A percentile compares a stretch with the other conserved stretches of the same genome.
Evolutionary conservation across 441 rosid genomes (phyloP).

Genomic region (Brassica hybrid): DNA sequence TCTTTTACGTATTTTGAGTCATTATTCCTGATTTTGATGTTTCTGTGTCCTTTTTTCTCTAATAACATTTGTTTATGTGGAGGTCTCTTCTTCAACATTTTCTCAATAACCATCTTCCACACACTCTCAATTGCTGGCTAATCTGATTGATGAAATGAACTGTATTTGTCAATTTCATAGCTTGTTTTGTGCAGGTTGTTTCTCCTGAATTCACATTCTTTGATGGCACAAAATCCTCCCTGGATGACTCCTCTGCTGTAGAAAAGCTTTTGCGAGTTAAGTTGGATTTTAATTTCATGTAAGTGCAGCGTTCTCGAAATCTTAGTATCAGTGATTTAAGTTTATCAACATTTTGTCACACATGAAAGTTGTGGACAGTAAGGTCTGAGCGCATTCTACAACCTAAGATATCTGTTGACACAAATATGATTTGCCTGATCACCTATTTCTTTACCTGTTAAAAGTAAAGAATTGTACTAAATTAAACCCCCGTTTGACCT

Average conservation of each 20-base stretch:
- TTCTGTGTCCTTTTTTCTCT: constrained; percentile 15
- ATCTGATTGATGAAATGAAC: background rate
- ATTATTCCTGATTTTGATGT: constrained; percentile 15
- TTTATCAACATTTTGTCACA: constrained; percentile 25
- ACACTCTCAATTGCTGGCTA: background rate
- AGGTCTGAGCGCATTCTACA: constrained; percentile 23
- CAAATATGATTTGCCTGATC: constrained; percentile 24
- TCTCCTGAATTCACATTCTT: constrained; percentile 98
- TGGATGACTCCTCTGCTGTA: constrained; percentile 79
- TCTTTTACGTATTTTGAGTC: background rate
- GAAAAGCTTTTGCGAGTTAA: constrained; percentile 98
- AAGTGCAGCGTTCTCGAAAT: constrained; percentile 45
- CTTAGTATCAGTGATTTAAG: background rate
- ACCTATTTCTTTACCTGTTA: background rate
- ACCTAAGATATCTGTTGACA: constrained; percentile 9
- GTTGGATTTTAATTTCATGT: constrained; percentile 98
- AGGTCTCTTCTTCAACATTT: constrained; percentile 22
- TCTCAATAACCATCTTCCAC: constrained; percentile 1
- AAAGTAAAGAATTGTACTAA: background rate
- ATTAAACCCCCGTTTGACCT: background rate
- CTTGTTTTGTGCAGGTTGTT: constrained; percentile 66
- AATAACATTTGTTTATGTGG: constrained; percentile 12
- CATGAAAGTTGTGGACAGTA: constrained; percentile 20
- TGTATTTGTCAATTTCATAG: constrained; percentile 35
- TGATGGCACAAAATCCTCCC: constrained; percentile 91